Base-by-base conservation (phyloP, 345 rosid species). In the Aethionema arabicum region DNA sequence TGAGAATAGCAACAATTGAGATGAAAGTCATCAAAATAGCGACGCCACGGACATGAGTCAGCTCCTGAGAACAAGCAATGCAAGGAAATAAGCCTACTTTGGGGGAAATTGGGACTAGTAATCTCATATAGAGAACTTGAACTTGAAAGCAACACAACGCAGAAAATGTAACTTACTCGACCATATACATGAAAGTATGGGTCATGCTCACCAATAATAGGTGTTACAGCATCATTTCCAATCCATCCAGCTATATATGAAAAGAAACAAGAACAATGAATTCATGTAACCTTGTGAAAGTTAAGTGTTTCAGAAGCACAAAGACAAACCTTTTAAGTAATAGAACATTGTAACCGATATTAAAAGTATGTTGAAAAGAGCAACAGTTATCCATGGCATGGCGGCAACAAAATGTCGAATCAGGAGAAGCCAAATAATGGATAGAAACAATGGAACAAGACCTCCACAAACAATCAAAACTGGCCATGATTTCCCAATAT, bases 371-470 rank as follows among this genome's bases (percentile, higher is more conserved):
- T 90, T 90, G 70, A 90, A 90, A 55, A 93, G 66, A 51, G 79
- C 83, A 52, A 93, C 91, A 7, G 99, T 93, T 63, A 90, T 83
- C 97, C 99, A 93, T 7, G 99, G 99, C 96, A 93, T 90, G 60
- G 95, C 97, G 32, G 84, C 78, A 61, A 93, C 99, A 75, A 93
- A 90, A 70, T 90, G 88, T 6, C 97, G 85, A 70, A 93, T 85
- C 76, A 93, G 76, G 61, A 93, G 83, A 61, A 93, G 77, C 99
- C 99, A 93, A 45, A 93, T 75, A 42, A 93, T 80, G 58, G 99
- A 90, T 52, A 93, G 73, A 77, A 90, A 80, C 35, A 93, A 79
- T 0, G 99, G 99, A 65, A 90, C 73, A 40, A 93, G 82, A 52
- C 96, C 95, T 66, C 99, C 99, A 67, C 99, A 93, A 56, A 90